Evolutionary conservation across 2,329 filamentous ascomycete species (phyloP).

Genomic region (Calonectria hawksworthii): DNA sequence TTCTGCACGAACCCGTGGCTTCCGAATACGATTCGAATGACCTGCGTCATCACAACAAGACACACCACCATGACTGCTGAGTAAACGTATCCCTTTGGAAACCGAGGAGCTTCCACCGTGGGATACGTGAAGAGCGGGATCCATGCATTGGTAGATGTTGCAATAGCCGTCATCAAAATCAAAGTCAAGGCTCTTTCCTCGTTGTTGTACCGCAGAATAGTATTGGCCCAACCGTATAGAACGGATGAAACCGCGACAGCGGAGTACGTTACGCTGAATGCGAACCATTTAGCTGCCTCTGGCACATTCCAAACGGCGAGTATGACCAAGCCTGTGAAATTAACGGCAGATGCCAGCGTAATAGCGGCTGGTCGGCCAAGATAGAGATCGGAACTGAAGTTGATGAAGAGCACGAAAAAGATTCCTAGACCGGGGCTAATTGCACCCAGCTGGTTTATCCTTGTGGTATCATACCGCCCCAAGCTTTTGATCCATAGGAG

Average conservation of each 20-base stretch:
- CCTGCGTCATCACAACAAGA: conserved; percentile 32
- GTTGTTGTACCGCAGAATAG: conserved; percentile 32
- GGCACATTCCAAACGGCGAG: conserved; percentile 34
- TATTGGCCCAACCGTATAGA: conserved; percentile 37
- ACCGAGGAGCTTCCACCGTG: conserved; percentile 32
- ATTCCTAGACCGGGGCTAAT: conserved; percentile 37
- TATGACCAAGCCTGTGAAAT: conserved; percentile 35
- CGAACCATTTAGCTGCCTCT: conserved; percentile 37
- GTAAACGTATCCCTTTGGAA: conserved; percentile 35
- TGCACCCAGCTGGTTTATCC: conserved; percentile 32
- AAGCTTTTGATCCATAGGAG: conserved; percentile 39
- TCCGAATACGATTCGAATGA: conserved; percentile 32
- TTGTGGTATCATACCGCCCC: conserved; percentile 27
- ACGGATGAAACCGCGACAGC: conserved; percentile 35
- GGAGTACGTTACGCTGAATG: conserved; percentile 35
- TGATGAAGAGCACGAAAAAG: conserved; percentile 37
- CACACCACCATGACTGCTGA: conserved; percentile 31
- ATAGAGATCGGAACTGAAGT: conserved; percentile 41
- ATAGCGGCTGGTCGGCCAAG: conserved; percentile 34
- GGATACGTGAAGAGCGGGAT: conserved; percentile 35
- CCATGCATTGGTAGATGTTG: conserved; percentile 34
- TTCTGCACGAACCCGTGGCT: conserved; percentile 27
- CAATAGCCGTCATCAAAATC: conserved; percentile 36
- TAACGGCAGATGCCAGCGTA: conserved; percentile 32
- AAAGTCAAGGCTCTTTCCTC: conserved; percentile 34